Conservation (phyloP, 2,329 filamentous ascomycete genomes). For the Fusarium sp. region DNA sequence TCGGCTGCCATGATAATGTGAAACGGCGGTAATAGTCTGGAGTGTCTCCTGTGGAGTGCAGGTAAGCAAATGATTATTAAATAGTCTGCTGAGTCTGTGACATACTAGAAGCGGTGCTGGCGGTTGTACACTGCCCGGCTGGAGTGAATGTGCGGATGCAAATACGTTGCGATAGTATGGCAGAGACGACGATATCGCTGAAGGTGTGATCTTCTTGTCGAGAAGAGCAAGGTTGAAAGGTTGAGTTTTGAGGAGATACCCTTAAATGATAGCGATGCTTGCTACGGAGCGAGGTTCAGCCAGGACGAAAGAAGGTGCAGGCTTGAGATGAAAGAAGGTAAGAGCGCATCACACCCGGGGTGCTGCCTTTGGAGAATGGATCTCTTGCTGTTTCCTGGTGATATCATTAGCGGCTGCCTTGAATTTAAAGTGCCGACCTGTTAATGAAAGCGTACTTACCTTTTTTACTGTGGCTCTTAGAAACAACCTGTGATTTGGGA, state of each 20-base stretch:
- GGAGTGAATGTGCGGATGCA: slow-evolving; percentile 4
- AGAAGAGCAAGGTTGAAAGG: slow-evolving; percentile 21
- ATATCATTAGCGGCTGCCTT: slow-evolving; percentile 7
- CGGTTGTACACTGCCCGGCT: not conserved
- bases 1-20: slow-evolving; percentile 34
- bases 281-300: slow-evolving; percentile 6
- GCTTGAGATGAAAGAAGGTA: slow-evolving; percentile 22
- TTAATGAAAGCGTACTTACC: slow-evolving; percentile 9
- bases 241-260: not conserved
- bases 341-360: slow-evolving; percentile 9
- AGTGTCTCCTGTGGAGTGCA: not conserved
- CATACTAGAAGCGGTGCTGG: slow-evolving; percentile 13
- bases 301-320: slow-evolving; percentile 26
- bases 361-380: slow-evolving; percentile 3
- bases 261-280: slow-evolving; percentile 9
- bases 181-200: slow-evolving; percentile 6
- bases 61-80: not conserved
- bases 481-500: not conserved
- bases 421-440: not conserved
- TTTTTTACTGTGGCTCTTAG: slow-evolving; percentile 11
- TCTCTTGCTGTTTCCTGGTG: slow-evolving; percentile 10
- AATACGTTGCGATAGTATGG: not conserved
- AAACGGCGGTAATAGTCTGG: not conserved
- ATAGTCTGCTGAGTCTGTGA: not conserved
- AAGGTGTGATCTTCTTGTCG: slow-evolving; percentile 3